Percentiles rank a stretch among this genome's conserved stretches.
These are phyloP conservation scores for Aureobasidium sp. DNA, from an alignment of 2,329 filamentous ascomycete species.

Conservation along the genomic window DNA sequence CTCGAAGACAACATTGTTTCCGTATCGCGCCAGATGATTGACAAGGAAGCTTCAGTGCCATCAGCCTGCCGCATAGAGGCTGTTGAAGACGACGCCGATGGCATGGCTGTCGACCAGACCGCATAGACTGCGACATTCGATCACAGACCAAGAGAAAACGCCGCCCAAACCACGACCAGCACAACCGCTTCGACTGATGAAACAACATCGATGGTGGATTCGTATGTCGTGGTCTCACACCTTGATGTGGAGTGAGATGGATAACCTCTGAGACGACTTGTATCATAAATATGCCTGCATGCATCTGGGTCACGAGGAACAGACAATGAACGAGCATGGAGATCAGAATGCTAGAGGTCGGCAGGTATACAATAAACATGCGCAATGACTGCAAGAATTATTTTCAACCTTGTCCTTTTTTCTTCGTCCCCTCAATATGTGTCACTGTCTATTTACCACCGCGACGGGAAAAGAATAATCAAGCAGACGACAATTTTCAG, in stretches of 20 bases:
- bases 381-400: neutral
- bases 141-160: neutral
- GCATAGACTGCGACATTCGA: neutral
- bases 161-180: neutral
- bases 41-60: slow-evolving; percentile 94
- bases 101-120: slow-evolving; percentile 25
- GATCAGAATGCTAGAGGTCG: neutral
- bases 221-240: neutral
- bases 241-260: neutral
- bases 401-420: neutral
- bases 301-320: neutral
- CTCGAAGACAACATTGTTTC: slow-evolving; percentile 99
- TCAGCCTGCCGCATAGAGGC: slow-evolving; percentile 32
- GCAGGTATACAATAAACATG: slow-evolving; percentile 2
- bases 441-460: no score
- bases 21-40: slow-evolving; percentile 98
- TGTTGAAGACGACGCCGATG: slow-evolving; percentile 48
- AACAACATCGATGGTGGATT: no score
- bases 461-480: no score
- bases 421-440: no score
- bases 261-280: neutral
- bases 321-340: neutral
- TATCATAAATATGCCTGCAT: neutral
- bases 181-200: no score
- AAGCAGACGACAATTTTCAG: no score